Evolutionary conservation across 352 stramenopile genomes (phyloP), one percentile per base, ranked within the genome.

Genomic region (Globisporangium abappressorium): DNA sequence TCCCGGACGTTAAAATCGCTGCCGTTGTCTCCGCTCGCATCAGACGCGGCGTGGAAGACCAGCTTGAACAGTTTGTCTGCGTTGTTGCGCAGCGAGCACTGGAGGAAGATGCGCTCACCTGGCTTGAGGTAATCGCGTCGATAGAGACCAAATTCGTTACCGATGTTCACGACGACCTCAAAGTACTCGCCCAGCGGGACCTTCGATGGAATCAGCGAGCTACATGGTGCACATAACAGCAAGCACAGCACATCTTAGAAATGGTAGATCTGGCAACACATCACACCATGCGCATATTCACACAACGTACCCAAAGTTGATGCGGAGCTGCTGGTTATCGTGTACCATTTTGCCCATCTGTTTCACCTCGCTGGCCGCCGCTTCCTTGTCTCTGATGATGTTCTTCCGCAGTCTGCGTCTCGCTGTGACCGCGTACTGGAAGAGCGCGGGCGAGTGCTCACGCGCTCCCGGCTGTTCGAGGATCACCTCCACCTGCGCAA

Each of bases 111-210:
- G 12, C 57, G 62, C 46, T 90, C 78, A 33, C 71, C 74, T 5
- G 71, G 62, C 30, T 68, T 68, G 1, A 91, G 46, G 43, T 82
- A 82, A 38, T 84, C 78, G 5, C 86, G 79, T 26, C 82, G 82
- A 49, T 92, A 93, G 12, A 94, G 81, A 1, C 86, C 86, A 56
- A 94, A 94, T 63, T 94, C 86, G 67, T 94, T 94, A 51, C 82
- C 86, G 51, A 92, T 85, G 49, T 90, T 91, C n/a, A 92, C 77
- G 46, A 70, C 67, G 36, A 94, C 73, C 30, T 92, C 74, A 57
- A 92, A 79, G 66, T 78, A 90, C 51, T 80, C 62, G 24, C 65
- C 70, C n/a, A 90, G 28, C 5, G 75, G 71, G 59, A 92, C 71
- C 47, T 79, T 71, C 9, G 78, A 82, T 24, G 85, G 85, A 33